A percentile compares a stretch with the other conserved stretches of the same genome.
These are phyloP conservation scores for Pseudoturritis turrita DNA, from an alignment of 345 rosid species.

Conservation along the genomic window DNA sequence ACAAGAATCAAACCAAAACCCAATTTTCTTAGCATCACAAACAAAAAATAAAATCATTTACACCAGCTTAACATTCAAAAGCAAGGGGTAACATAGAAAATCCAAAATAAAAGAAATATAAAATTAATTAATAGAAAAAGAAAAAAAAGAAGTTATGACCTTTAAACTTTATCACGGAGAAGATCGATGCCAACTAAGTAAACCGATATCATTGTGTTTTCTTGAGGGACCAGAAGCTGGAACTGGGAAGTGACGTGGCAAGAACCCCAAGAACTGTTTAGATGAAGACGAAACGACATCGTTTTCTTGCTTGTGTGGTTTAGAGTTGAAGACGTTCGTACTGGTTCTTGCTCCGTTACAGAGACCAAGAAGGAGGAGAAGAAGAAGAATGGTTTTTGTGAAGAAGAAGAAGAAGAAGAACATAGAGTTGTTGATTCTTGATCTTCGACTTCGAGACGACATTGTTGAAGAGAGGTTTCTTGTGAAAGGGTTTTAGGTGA, in stretches of 20 bases:
- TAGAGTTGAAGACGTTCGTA: slow-evolving; percentile 18
- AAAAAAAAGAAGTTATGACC: neutral
- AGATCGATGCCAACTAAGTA: slow-evolving; percentile 36
- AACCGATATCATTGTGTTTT: slow-evolving; percentile 87
- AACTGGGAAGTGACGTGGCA: slow-evolving; percentile 78
- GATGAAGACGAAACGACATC: slow-evolving; percentile 17
- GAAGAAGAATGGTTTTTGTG: slow-evolving; percentile 3
- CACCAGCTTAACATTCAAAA: slow-evolving; percentile 13
- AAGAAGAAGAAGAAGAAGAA: neutral
- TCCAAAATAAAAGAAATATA: neutral
- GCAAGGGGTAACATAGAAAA: neutral
- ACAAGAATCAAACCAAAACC: slow-evolving; percentile 1
- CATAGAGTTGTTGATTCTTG: slow-evolving; percentile 1
- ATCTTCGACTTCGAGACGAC: slow-evolving; percentile 1
- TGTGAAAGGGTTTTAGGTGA: neutral
- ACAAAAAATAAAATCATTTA: neutral
- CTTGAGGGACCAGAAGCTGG: slow-evolving; percentile 94
- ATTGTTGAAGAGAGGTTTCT: slow-evolving; percentile 17
- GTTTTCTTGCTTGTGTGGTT: slow-evolving; percentile 3
- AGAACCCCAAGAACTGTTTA: slow-evolving; percentile 45
- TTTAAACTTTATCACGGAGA: slow-evolving; percentile 33
- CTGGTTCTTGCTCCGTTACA: slow-evolving; percentile 28
- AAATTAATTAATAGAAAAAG: neutral
- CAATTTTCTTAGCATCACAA: neutral
- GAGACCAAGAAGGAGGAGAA: slow-evolving; percentile 16